Evolutionary conservation across 768 basidiomycete genomes (phyloP).

Genomic region (Leccinum imitatum): DNA sequence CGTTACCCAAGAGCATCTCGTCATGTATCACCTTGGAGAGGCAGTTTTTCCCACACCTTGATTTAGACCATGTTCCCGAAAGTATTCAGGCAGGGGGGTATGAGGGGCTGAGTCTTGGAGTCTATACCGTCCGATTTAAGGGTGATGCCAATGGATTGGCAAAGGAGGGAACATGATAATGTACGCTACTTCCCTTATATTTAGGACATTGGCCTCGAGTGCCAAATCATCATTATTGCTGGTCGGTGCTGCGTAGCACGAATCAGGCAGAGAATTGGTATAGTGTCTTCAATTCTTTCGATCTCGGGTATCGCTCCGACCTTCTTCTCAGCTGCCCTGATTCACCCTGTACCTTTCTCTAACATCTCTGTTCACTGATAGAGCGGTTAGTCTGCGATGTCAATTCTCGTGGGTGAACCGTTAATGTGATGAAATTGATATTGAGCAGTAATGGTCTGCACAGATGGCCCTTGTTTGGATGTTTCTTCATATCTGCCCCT

Average conservation of each 20-base stretch:
- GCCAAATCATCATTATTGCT: background rate
- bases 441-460: background rate
- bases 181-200: background rate
- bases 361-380: background rate
- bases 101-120: conserved; percentile 34
- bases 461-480: background rate
- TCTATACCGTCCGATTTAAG: conserved; percentile 25
- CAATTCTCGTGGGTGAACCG: background rate
- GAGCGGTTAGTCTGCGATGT: background rate
- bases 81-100: conserved; percentile 27
- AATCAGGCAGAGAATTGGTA: background rate
- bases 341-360: too few species aligned
- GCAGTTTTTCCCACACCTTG: conserved; percentile 38
- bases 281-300: background rate
- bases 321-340: background rate
- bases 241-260: background rate
- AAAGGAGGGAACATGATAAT: conserved; percentile 1
- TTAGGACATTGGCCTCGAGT: background rate
- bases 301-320: background rate
- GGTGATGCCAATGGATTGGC: conserved; percentile 9
- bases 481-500: too few species aligned
- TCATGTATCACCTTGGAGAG: conserved; percentile 25
- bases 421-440: background rate
- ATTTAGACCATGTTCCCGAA: conserved; percentile 38
- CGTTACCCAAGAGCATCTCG: conserved; percentile 16